These are phyloP conservation scores for Xylaria sp. DNA, from an alignment of 2,329 filamentous ascomycete species.

Conservation along the genomic window DNA sequence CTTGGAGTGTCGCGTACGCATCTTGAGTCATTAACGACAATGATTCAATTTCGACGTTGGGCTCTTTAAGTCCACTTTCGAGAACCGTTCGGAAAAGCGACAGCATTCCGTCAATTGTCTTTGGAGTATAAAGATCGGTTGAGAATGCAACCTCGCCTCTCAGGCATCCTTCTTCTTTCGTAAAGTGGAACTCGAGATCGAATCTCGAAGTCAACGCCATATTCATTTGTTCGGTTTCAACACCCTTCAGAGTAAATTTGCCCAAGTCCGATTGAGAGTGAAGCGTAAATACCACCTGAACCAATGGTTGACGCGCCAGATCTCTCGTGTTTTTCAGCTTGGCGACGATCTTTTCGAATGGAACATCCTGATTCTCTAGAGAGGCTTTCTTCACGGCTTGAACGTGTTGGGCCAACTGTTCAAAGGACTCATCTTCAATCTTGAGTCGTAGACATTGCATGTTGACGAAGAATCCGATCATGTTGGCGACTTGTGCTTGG, in stretches of 20 bases:
- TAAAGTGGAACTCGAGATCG: constrained; percentile 23
- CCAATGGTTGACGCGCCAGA: constrained; percentile 13
- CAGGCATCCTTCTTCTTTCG: neutral
- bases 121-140: constrained; percentile 5
- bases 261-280: constrained; percentile 15
- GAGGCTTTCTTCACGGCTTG: constrained; percentile 5
- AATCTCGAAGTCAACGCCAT: neutral
- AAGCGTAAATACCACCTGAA: constrained; percentile 7
- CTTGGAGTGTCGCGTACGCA: neutral
- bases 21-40: constrained; percentile 5
- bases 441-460: constrained; percentile 22
- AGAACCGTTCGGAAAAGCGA: constrained; percentile 12
- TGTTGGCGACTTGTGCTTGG: constrained; percentile 5
- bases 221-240: constrained; percentile 1
- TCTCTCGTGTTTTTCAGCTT: constrained; percentile 6
- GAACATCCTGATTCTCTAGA: constrained; percentile 20
- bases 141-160: constrained; percentile 12
- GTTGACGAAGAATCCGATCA: constrained; percentile 22
- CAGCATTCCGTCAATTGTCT: constrained; percentile 7
- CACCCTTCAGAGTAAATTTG: neutral
- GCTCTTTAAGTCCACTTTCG: neutral
- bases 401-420: constrained; percentile 17
- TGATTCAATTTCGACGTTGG: neutral
- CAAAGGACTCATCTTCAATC: constrained; percentile 22
- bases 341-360: constrained; percentile 18